Evolutionary conservation across 306 rosid species (phyloP), one percentile per base, ranked within the genome.

Genomic region (Gillenia trifoliata): DNA sequence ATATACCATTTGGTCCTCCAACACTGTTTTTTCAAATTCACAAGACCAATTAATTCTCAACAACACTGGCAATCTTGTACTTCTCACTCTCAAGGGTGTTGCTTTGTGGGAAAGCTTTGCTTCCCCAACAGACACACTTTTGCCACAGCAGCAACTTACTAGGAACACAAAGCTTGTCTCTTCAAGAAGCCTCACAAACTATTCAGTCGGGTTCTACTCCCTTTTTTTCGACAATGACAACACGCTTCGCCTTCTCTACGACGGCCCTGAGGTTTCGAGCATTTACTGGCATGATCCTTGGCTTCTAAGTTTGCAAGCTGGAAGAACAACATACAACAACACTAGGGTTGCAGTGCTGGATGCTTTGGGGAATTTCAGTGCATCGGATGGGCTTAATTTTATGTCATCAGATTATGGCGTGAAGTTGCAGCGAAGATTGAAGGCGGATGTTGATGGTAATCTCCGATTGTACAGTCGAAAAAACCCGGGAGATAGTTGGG

Each of bases 281-380:
- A 25, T 81, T 16, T 90, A 77, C 41, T 90, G 96, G 96, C 88
- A 87, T 0, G 75, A 82, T 20, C 92, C 96, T 0, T 79, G 85
- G 89, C 79, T 79, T 1, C 8, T 76, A 3, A 30, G 71, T 12
- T 86, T 79, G 80, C 34, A 79, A 0, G 84, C 83, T 52, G 59
- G 71, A 25, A 75, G 91, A 36, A 38, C 83, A 4, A 31, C 78
- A 17, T 82, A 84, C 78, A 88, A 90, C 66, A 81, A 66, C 25
- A 79, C 79, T 6, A 78, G 82, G 68, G 66, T 83, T 3, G 96
- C 91, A 0, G 47, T 73, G 29, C 60, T 90, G 23, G 79, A 88
- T 56, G 71, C 75, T 1, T 20, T 72, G 3, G 92, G 92, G 20
- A 81, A 64, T 41, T 90, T 90, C 9, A 84, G 56, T 26, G 82